Evolutionary conservation across 805 yeast species (phyloP).

Genomic region (Wickerhamomyces bovis): DNA sequence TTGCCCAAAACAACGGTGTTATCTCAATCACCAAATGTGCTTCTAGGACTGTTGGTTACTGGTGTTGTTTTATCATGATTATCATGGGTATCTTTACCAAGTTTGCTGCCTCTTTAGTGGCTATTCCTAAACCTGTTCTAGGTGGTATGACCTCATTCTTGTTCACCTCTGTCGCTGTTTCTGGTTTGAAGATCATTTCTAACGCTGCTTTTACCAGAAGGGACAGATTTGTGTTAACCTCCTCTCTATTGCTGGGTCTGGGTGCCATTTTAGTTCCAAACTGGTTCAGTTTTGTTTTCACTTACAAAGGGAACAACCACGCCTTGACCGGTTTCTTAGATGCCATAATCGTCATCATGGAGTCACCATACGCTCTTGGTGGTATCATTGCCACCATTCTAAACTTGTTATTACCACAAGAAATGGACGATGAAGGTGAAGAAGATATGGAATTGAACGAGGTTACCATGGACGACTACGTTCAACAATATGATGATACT

Average conservation of each 20-base stretch:
- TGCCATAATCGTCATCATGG: conserved; percentile 65
- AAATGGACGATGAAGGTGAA: conserved; percentile 37
- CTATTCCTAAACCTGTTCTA: conserved; percentile 72
- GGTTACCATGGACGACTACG: conserved; percentile 19
- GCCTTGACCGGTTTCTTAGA: conserved; percentile 56
- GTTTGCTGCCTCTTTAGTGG: conserved; percentile 81
- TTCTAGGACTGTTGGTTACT: conserved; percentile 70
- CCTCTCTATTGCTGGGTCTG: conserved; percentile 57
- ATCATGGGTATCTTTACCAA: conserved; percentile 86
- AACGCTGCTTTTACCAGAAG: conserved; percentile 52
- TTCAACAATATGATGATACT: conserved; percentile 22
- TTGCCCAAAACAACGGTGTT: conserved; percentile 94
- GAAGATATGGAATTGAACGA: conserved; percentile 16
- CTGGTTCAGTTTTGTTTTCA: conserved; percentile 62
- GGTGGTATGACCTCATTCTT: conserved; percentile 87
- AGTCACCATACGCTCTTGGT: conserved; percentile 66
- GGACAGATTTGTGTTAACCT: conserved; percentile 67
- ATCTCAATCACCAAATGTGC: conserved; percentile 90
- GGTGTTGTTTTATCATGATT: conserved; percentile 72
- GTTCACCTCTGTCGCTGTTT: conserved; percentile 70
- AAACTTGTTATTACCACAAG: conserved; percentile 58
- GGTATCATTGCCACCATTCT: conserved; percentile 59
- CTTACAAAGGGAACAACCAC: conserved; percentile 56
- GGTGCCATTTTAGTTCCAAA: conserved; percentile 59
- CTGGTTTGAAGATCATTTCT: conserved; percentile 64